Conservation (phyloP, 129 eudicot genomes). For the Glebionis coronaria region DNA sequence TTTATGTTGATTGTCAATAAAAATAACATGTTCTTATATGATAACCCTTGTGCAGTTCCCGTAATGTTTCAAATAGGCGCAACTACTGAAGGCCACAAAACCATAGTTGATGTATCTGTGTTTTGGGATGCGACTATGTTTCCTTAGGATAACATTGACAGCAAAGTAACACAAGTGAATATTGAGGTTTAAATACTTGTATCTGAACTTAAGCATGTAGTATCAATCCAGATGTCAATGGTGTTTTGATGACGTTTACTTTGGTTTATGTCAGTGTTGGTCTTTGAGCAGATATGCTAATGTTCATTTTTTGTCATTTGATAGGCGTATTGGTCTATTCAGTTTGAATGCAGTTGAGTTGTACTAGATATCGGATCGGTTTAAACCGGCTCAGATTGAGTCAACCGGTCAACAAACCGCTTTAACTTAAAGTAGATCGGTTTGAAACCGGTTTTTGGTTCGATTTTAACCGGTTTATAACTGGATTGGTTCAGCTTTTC, state of each 20-base stretch:
- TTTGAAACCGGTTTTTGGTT: too few relatives aligned
- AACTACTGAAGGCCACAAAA: too few relatives aligned
- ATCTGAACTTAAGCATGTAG: conserved; percentile 2
- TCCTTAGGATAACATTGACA: background rate
- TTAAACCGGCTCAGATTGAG: too few relatives aligned
- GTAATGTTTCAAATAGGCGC: too few relatives aligned
- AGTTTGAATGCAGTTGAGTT: background rate
- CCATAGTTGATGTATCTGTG: too few relatives aligned
- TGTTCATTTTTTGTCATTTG: background rate
- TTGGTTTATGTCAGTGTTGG: conserved; percentile 6
- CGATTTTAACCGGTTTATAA: too few relatives aligned
- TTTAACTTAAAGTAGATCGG: too few relatives aligned
- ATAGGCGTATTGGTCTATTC: background rate
- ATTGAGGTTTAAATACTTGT: conserved; percentile 1
- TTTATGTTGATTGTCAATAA: background rate
- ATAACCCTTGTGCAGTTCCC: background rate
- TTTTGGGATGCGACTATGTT: too few relatives aligned
- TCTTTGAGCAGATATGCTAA: conserved; percentile 11
- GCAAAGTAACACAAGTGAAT: conserved; percentile 3
- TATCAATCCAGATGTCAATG: background rate
- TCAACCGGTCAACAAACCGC: too few relatives aligned
- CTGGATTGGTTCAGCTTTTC: too few relatives aligned
- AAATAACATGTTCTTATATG: background rate
- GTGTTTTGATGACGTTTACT: conserved; percentile 4
- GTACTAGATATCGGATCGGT: too few relatives aligned